phyloP scores from a whole-genome alignment of 331 rosid genomes.

The Dryas integrifolia region DNA sequence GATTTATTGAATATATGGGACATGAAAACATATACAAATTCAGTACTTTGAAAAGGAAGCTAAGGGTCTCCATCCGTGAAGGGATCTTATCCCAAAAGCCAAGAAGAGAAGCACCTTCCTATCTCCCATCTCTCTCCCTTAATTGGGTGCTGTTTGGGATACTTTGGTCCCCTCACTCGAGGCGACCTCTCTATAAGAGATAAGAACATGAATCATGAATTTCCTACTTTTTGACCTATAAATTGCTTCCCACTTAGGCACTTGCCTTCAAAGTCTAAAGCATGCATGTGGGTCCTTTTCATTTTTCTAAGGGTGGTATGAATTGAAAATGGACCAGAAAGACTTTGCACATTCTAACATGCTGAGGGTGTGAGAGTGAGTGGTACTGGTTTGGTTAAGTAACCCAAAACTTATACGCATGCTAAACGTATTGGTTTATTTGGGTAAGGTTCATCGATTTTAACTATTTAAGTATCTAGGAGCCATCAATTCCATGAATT shows the following conservation, averaged over 20 bases:
- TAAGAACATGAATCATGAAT: neutral
- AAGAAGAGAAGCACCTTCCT: neutral
- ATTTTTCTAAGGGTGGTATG: conserved; percentile 9
- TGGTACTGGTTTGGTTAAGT: neutral
- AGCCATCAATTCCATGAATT: neutral
- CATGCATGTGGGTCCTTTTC: neutral
- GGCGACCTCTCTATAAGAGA: conserved; percentile 14
- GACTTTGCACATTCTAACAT: neutral
- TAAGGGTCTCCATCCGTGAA: conserved; percentile 3
- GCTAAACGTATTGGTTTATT: neutral
- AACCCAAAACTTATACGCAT: neutral
- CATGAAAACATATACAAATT: neutral
- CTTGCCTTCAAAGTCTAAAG: conserved; percentile 7
- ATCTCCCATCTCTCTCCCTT: neutral
- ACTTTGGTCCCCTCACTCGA: neutral
- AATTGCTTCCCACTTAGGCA: conserved; percentile 6
- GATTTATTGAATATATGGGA: neutral
- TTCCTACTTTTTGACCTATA: neutral
- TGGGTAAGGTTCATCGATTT: neutral
- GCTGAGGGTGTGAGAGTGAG: neutral
- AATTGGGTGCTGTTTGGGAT: neutral
- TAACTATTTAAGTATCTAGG: neutral
- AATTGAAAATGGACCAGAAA: conserved; percentile 12
- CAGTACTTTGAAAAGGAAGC: conserved; percentile 8
- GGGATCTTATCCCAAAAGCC: neutral